Evolutionary conservation across 2,329 filamentous ascomycete species (phyloP), one percentile per base, ranked within the genome.

Genomic region (Escovopsis sp.): DNA sequence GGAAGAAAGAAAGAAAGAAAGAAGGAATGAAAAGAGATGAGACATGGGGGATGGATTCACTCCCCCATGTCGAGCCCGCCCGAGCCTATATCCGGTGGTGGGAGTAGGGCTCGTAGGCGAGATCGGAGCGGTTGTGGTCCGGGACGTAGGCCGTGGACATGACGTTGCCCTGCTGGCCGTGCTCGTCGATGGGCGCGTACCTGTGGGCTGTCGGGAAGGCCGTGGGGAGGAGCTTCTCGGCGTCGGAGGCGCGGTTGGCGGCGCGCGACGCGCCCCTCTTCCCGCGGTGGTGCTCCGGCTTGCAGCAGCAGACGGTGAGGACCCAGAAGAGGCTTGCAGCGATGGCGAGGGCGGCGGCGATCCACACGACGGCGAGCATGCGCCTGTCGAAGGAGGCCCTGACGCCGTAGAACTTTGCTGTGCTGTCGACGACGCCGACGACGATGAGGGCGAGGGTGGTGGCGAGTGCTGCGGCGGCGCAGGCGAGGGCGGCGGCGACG

Each of bases 281-380:
- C 44, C 52, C 48, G 44, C 48, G 47, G 47, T 52, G 50, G 42
- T 46, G 48, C 43, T 63, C 61, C 12, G 61, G 61, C 52, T 85
- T 84, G 51, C 88, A 94, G 76, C 88, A 96, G 80, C 89, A 96
- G 54, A 83, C 74, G 61, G 79, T 85, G 60, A 93, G 76, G 56
- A 88, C 66, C 89, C 91, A 96, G 80, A 96, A 95, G 57, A 94
- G 64, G 48, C 75, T 76, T 7, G 82, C 81, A 35, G 62, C 84
- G 30, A 91, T 57, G 47, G 81, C 80, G 57, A 93, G 87, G 25
- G 75, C 83, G 33, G 81, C 80, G 35, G 79, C 80, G 45, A 96
- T 68, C 85, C 88, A 95, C 52, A 82, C 75, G 15, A 78, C 65
- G 31, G 71, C 71, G 42, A 91, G 76, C 65, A 83, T 89, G 45